Conservation (phyloP, 2,329 filamentous ascomycete species). For the Penicillium olsonii region DNA sequence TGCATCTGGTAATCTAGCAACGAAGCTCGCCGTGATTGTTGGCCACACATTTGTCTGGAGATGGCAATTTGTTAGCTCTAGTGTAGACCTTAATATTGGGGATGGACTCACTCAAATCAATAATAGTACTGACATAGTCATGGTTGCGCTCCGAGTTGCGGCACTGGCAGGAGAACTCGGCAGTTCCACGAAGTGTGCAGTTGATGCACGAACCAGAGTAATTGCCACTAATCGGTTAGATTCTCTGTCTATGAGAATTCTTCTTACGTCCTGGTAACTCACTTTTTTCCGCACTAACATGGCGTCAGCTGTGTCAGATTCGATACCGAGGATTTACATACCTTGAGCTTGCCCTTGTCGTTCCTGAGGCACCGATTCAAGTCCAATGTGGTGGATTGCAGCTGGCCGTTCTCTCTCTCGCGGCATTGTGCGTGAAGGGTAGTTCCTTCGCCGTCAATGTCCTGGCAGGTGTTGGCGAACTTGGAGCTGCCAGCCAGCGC, state of each 20-base stretch:
- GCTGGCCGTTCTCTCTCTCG: conserved; percentile 14
- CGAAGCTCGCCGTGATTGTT: conserved; percentile 22
- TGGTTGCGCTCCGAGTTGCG: conserved; percentile 14
- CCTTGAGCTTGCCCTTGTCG: conserved; percentile 16
- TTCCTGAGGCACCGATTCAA: conserved; percentile 23
- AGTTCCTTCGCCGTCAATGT: conserved; percentile 15
- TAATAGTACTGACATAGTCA: conserved; percentile 12
- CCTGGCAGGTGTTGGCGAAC: conserved; percentile 18
- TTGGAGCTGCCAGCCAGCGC: conserved; percentile 17
- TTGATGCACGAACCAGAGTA: conserved; percentile 20
- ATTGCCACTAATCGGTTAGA: conserved; percentile 12
- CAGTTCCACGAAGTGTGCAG: conserved; percentile 16
- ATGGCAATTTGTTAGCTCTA: background rate
- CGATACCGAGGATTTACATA: background rate
- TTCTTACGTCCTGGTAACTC: background rate
- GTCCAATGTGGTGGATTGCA: conserved; percentile 12
- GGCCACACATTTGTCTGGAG: conserved; percentile 20
- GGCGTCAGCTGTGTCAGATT: background rate
- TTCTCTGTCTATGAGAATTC: background rate
- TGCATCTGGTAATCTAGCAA: conserved; percentile 9
- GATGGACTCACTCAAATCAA: conserved; percentile 22
- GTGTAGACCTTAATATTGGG: too few relatives aligned
- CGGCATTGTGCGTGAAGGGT: conserved; percentile 15
- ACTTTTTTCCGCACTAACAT: conserved; percentile 21
- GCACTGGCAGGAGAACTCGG: conserved; percentile 19